Evolutionary conservation across 768 basidiomycete species (phyloP), one percentile per base, ranked within the genome.

Genomic region (Lactifluus piperatus): DNA sequence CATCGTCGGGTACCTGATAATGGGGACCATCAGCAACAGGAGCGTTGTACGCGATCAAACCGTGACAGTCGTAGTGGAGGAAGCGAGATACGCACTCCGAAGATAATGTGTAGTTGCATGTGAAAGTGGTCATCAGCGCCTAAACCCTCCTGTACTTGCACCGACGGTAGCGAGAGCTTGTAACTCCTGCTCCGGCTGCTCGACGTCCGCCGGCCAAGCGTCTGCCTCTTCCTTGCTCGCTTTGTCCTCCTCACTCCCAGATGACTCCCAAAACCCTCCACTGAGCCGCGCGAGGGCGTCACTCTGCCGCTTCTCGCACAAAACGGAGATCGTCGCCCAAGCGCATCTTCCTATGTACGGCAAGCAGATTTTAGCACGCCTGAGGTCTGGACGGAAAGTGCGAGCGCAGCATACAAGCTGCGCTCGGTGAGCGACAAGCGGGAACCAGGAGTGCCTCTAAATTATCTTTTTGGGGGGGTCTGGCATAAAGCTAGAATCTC

Each of bases 341-440:
- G 76, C 68, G 94, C 86, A 67, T 99, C 97, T 67, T 94, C 90
- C 94, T 95, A 98, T 22, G 89, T 87, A 34, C 84, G 74, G 67
- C 91, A 94, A 3, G 87, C 82, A 0, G 84, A 78, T 62, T 87
- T 84, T 34, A 92, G 79, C 32, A 86, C 71, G 22, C 71, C 73
- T 0, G 82, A 78, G 1, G 88, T 89, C 70, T 79, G 84, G 47
- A 77, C 81, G 14, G 78, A 86, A 32, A 85, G 94, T 27, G 78
- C 84, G 8, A 99, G 80, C 0, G 93, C 84, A 0, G 94, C 94
- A 65, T 93, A 94, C 0, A 98, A 75, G 1, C 85, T 79, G n/a
- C 93, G 85, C 70, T 97, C 93, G 39, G 84, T 76, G 14, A 52
- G n/a, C 51, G 53, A 46, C n/a, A 34, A 0, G 71, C 84, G 49